Evolutionary conservation across 768 basidiomycete genomes (phyloP).

Genomic region (Amanita rubescens): DNA sequence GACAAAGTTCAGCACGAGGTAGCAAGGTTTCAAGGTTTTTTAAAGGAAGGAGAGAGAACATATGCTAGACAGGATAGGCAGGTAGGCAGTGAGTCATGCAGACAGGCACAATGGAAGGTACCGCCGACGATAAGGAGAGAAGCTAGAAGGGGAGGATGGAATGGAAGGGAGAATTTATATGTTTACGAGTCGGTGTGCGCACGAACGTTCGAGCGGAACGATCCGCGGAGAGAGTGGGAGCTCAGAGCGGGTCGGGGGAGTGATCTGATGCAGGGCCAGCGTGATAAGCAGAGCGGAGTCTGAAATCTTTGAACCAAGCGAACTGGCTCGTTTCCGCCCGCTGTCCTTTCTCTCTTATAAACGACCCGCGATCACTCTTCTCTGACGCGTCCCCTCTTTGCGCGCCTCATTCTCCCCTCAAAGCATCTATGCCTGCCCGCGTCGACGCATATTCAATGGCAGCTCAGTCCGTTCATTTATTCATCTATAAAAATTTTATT

Average conservation of each 20-base stretch:
- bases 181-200: too few relatives aligned
- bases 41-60: not conserved
- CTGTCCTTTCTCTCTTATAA: too few relatives aligned
- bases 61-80: not conserved
- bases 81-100: too few relatives aligned
- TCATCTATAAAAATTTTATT: constrained; percentile 12
- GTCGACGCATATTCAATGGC: constrained; percentile 31
- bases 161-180: not conserved
- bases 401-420: constrained; percentile 1
- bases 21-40: not conserved
- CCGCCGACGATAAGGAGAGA: too few relatives aligned
- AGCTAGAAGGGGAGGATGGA: not conserved
- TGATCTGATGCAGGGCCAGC: constrained; percentile 24
- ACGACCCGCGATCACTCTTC: constrained; percentile 11
- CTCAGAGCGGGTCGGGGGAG: not conserved
- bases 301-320: constrained; percentile 18
- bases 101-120: too few relatives aligned
- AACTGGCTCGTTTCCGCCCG: constrained; percentile 23
- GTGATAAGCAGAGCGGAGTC: constrained; percentile 27
- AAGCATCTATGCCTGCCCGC: constrained; percentile 42
- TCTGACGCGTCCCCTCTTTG: constrained; percentile 15
- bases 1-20: constrained; percentile 6
- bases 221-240: not conserved
- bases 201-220: not conserved
- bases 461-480: constrained; percentile 22